Evolutionary conservation across 345 rosid species (phyloP).

Genomic region (Psidium guajava): DNA sequence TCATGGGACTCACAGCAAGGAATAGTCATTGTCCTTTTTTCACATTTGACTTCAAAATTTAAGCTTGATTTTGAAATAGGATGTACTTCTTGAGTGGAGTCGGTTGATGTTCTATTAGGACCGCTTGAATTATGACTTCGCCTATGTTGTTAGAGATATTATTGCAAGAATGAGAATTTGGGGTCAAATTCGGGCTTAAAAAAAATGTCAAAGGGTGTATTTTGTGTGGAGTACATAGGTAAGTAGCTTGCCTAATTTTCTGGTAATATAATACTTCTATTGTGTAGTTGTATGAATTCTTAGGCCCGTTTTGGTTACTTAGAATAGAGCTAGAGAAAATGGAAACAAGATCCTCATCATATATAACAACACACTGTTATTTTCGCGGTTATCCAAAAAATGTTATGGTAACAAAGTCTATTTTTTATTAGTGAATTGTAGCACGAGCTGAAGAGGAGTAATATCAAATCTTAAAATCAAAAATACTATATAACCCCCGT

Average conservation of each 20-base stretch:
- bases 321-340: neutral
- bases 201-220: neutral
- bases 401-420: no score
- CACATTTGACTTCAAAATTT: no score
- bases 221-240: neutral
- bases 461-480: neutral
- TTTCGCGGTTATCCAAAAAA: no score
- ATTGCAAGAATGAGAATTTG: neutral
- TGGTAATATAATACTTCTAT: neutral
- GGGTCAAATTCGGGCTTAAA: neutral
- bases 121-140: neutral
- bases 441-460: neutral
- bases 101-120: neutral
- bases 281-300: neutral
- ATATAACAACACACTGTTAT: neutral
- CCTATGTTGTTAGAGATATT: neutral
- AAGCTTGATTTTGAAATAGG: neutral
- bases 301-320: neutral
- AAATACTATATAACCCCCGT: neutral
- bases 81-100: neutral
- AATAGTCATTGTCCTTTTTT: neutral
- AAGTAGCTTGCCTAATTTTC: neutral
- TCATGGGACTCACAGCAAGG: neutral
- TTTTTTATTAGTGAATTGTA: no score
- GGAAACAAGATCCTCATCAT: neutral